Evolutionary conservation across 345 rosid genomes (phyloP), one percentile per base, ranked within the genome.

Genomic region (Rhizophora apiculata): DNA sequence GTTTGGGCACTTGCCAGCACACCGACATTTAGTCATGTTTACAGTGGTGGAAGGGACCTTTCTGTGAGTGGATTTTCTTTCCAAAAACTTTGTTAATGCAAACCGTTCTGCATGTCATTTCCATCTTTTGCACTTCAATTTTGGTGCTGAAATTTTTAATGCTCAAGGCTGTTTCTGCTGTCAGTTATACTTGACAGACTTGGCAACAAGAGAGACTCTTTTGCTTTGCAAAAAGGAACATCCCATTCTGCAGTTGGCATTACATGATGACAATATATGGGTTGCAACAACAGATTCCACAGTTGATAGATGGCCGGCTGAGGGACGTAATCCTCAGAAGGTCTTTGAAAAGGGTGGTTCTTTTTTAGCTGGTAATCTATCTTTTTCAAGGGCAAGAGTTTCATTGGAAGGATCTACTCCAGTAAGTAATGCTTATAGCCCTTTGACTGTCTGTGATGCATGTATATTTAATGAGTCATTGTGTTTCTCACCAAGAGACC

Each of bases 1-100:
- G 99, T 96, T 62, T 96, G 99, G 99, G 96, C 99, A 34, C 98
- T 96, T 84, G 98, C 98, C 64, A 89, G 98, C 88, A 84, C 91
- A 63, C 87, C 99, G 16, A 78, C 98, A 11, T 92, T 96, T 81
- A 88, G 82, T 85, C 98, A 96, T 73, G 99, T 92, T 79, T 96
- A 96, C 74, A 96, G 99, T 62, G 99, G 99, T 57, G 99, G 99
- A 72, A 89, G 99, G 85, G 99, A 96, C 79, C 88, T 83, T 80
- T 92, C 94, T 82, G 99, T 96, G 74, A 92, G 99, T 86, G 52
- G 46, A 68, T 24, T 56, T 75, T 58, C 43, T 72, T 62, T 24
- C 63, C 24, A 26, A 27, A 24, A 27, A 24, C 60, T 66, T 22
- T 60, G 62, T 62, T 24, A 36, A 55, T 46, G 2, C 54, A 48